Evolutionary conservation across 2,329 filamentous ascomycete genomes (phyloP).

Genomic region (Nemania sp.): DNA sequence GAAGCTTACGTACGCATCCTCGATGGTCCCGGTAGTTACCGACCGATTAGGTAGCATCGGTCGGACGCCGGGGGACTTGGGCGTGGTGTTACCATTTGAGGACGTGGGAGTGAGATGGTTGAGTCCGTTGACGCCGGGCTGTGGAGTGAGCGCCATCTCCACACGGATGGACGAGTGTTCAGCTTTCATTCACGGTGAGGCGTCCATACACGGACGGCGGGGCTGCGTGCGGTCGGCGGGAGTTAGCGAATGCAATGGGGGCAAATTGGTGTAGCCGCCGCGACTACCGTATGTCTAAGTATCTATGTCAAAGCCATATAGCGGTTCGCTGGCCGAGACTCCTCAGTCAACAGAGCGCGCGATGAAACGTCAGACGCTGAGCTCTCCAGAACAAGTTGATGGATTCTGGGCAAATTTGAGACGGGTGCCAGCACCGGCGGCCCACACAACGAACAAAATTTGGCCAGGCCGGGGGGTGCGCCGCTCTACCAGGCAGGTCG

Average conservation of each 20-base stretch:
- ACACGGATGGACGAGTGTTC: constrained; percentile 31
- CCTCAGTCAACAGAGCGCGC: constrained; percentile 12
- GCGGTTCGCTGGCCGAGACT: constrained; percentile 2
- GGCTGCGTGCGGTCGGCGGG: constrained; percentile 19
- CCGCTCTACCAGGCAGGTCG: constrained; percentile 16
- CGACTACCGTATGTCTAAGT: background rate
- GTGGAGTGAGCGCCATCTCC: constrained; percentile 49
- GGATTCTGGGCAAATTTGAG: constrained; percentile 31
- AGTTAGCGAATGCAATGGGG: constrained; percentile 13
- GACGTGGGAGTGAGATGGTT: constrained; percentile 48
- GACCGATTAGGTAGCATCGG: constrained; percentile 71
- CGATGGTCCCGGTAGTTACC: constrained; percentile 77
- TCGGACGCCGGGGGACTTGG: constrained; percentile 45
- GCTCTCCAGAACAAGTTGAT: constrained; percentile 11
- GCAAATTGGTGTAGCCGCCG: constrained; percentile 18
- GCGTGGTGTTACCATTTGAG: constrained; percentile 47
- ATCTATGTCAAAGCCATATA: constrained; percentile 19
- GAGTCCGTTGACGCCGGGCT: constrained; percentile 45
- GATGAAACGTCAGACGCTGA: constrained; percentile 16
- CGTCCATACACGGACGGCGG: constrained; percentile 36
- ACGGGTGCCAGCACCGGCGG: constrained; percentile 32
- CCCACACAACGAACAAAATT: constrained; percentile 35
- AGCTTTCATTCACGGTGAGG: constrained; percentile 28
- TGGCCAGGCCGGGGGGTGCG: constrained; percentile 32
- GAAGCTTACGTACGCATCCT: constrained; percentile 85